phyloP scores from a whole-genome alignment of 768 basidiomycete genomes.

The Tricholomella constricta region DNA sequence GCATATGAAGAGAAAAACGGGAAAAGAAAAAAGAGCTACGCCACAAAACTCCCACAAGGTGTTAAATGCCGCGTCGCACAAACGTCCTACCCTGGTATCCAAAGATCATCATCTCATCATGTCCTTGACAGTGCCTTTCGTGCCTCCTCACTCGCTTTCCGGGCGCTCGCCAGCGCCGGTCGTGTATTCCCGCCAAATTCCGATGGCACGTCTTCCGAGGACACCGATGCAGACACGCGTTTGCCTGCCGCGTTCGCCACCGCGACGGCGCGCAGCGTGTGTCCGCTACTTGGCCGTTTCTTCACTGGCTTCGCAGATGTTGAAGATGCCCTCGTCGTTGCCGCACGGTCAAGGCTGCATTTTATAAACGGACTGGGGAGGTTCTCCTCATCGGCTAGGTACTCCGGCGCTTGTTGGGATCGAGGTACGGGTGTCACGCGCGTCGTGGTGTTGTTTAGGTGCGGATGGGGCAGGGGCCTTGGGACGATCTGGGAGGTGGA shows the following conservation, averaged over 20 bases:
- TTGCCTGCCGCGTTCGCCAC: conserved; percentile 51
- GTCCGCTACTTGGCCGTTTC: conserved; percentile 53
- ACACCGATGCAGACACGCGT: conserved; percentile 21
- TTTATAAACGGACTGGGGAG: conserved; percentile 84
- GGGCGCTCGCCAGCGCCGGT: conserved; percentile 45
- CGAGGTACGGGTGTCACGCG: conserved; percentile 27
- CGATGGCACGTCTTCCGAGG: conserved; percentile 11
- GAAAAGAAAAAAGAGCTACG: too few species aligned
- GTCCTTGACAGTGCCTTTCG: conserved; percentile 45
- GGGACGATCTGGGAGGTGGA: conserved; percentile 26
- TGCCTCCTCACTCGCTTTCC: conserved; percentile 54
- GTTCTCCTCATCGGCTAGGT: conserved; percentile 79
- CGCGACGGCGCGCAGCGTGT: conserved; percentile 61
- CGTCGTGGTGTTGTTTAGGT: conserved; percentile 28
- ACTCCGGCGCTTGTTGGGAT: conserved; percentile 44
- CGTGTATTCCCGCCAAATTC: conserved; percentile 26
- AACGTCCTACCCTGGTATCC: too few species aligned
- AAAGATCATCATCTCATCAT: conserved; percentile 15
- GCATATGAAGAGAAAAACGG: too few species aligned
- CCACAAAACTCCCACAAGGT: too few species aligned
- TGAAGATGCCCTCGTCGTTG: conserved; percentile 5
- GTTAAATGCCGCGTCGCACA: too few species aligned
- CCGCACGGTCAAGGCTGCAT: conserved; percentile 32
- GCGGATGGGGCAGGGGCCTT: conserved; percentile 48
- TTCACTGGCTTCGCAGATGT: conserved; percentile 20